Percentiles rank a stretch among this genome's conserved stretches.
Evolutionary conservation across 2,329 filamentous ascomycete species (phyloP).

Genomic region (Neonectria punicea): DNA sequence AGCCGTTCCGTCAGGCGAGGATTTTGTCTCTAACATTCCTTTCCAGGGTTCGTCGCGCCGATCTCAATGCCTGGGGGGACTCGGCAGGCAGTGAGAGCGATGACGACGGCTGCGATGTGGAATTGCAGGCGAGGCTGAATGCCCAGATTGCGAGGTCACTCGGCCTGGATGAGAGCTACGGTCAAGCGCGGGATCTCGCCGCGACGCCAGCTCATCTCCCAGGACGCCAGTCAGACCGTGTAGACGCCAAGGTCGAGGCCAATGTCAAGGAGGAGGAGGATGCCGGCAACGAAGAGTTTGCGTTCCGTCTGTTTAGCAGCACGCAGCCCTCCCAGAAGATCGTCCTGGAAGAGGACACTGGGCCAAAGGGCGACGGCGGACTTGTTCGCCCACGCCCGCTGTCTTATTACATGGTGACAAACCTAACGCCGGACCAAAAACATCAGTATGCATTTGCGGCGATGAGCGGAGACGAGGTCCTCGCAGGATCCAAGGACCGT

Average conservation of each 20-base stretch:
- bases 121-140: constrained; percentile 57
- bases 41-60: constrained; percentile 64
- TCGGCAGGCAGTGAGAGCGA: constrained; percentile 39
- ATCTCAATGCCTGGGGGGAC: constrained; percentile 56
- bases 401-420: constrained; percentile 60
- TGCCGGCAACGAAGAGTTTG: constrained; percentile 55
- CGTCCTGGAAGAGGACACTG: constrained; percentile 58
- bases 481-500: constrained; percentile 54
- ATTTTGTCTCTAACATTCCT: constrained; percentile 17
- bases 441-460: constrained; percentile 58
- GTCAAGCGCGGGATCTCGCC: constrained; percentile 5
- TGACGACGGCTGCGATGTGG: constrained; percentile 49
- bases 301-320: constrained; percentile 68
- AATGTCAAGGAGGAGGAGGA: constrained; percentile 36
- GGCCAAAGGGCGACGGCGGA: constrained; percentile 50
- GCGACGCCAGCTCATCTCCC: constrained; percentile 6
- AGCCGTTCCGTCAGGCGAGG: background rate
- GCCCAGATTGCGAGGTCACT: constrained; percentile 60
- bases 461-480: constrained; percentile 63
- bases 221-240: constrained; percentile 5
- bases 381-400: constrained; percentile 52
- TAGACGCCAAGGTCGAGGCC: constrained; percentile 23
- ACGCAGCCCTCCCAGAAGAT: constrained; percentile 59
- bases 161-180: constrained; percentile 49
- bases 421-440: constrained; percentile 50